Evolutionary conservation across 352 stramenopile genomes (phyloP), one percentile per base, ranked within the genome.

Genomic region (Thraustotheca clavata): DNA sequence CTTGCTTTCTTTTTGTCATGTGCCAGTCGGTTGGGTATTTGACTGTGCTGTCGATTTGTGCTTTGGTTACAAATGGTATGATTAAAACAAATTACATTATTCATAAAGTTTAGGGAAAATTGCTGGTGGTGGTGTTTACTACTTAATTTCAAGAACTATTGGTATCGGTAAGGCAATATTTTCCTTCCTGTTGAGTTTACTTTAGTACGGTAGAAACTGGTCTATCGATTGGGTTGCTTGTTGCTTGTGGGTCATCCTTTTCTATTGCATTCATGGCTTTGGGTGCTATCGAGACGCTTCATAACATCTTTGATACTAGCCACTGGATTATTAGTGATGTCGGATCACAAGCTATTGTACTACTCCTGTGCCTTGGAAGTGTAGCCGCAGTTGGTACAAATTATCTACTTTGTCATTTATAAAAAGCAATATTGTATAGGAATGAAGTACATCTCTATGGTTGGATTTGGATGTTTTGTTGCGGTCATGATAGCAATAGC

Each of bases 11-110:
- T 47, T 59, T 71, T n/a, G 20, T 71, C 22, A 60, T 73, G 36
- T 62, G 61, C 2, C 55, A 67, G n/a, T 67, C 34, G n/a, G 68
- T 69, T 14, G 55, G 52, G 12, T 62, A 68, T 27, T 52, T 73
- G 27, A 71, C 68, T 3, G 66, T 59, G 26, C 29, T 68, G 1
- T 73, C 68, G 9, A 59, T 73, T 22, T 73, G 62, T 36, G 66
- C 68, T 0, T 33, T 73, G 2, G 47, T 73, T 0, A 73, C 60
- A 12, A 73, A 73, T 35, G 67, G 60, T 62, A 67, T 0, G 26
- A 62, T 46, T 29, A 57, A n/a, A 18, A 36, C 31, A 11, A 34
- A 47, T 3, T 62, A 29, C 29, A 36, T 34, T 63, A 35, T 29
- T 70, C 5, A 34, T 70, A 20, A 36, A 61, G 18, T 31, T 34